Evolutionary conservation across 441 rosid species (phyloP).

Genomic region (Caryocar brasiliense): DNA sequence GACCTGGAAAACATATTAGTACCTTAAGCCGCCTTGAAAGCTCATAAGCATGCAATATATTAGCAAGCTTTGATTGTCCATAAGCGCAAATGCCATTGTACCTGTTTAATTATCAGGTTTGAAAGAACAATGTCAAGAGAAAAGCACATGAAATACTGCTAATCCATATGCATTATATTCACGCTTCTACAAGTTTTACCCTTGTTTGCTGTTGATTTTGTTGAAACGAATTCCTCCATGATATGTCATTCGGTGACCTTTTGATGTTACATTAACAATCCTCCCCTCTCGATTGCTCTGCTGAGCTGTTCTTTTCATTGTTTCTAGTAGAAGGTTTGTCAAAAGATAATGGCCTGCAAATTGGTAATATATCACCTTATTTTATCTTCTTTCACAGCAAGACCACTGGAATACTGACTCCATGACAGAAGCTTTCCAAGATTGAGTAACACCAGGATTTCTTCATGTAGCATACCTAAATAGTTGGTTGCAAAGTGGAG

Average conservation of each 20-base stretch:
- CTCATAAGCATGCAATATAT: constrained; percentile 17
- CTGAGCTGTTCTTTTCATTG: constrained; percentile 26
- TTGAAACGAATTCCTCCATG: constrained; percentile 24
- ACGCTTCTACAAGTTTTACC: constrained; percentile 1
- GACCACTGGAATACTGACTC: too few species aligned
- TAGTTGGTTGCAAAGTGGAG: constrained; percentile 25
- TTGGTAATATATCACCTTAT: too few species aligned
- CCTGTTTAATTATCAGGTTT: constrained; percentile 8
- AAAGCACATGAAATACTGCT: not conserved
- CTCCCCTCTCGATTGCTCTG: constrained; percentile 26
- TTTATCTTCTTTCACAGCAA: too few species aligned
- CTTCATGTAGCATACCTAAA: constrained; percentile 14
- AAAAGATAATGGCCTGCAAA: constrained; percentile 38
- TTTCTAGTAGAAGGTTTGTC: constrained; percentile 28
- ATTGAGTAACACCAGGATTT: too few species aligned
- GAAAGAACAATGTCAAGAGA: too few species aligned
- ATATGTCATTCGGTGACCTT: constrained; percentile 14
- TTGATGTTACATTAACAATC: constrained; percentile 27
- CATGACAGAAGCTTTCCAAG: too few species aligned
- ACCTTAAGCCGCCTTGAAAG: constrained; percentile 32
- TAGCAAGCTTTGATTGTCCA: constrained; percentile 35
- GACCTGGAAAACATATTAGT: not conserved
- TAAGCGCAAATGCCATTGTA: constrained; percentile 18
- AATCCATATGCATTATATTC: not conserved
- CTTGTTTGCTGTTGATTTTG: constrained; percentile 21